Evolutionary conservation across 129 eudicot species (phyloP).

Genomic region (Escallonia herrerae): DNA sequence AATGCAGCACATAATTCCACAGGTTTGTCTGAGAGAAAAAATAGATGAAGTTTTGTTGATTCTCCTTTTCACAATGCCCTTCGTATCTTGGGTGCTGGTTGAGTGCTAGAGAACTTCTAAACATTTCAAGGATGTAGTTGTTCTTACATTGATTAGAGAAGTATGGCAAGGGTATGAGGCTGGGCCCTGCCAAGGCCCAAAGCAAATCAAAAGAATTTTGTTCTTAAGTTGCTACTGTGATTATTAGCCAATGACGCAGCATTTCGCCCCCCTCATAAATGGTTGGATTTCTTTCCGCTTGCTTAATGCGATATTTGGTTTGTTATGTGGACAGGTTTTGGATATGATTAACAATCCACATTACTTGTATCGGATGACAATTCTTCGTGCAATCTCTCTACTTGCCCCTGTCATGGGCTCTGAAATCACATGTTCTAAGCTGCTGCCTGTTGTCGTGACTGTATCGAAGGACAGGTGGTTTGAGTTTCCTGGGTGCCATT

Average conservation of each 20-base stretch:
- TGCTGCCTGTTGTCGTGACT: slow-evolving; percentile 74
- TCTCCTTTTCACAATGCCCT: too few species aligned
- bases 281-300: neutral
- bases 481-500: neutral
- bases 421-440: slow-evolving; percentile 82
- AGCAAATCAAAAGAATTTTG: too few species aligned
- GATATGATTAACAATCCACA: slow-evolving; percentile 87
- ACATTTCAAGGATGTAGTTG: too few species aligned
- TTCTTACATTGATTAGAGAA: too few species aligned
- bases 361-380: slow-evolving; percentile 91
- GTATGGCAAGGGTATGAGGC: too few species aligned
- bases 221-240: too few species aligned
- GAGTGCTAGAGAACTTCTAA: too few species aligned
- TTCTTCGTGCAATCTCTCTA: slow-evolving; percentile 74
- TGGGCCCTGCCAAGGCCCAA: too few species aligned
- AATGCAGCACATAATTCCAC: slow-evolving; percentile 97
- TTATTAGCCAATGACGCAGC: too few species aligned
- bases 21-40: slow-evolving; percentile 36
- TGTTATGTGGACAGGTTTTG: slow-evolving; percentile 50
- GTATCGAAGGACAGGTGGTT: slow-evolving; percentile 84
- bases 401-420: slow-evolving; percentile 98
- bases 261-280: too few species aligned
- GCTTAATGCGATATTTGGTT: neutral
- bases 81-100: too few species aligned
- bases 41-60: too few species aligned